These are phyloP conservation scores for Kuraishia capsulata DNA, from an alignment of 805 yeast species.

Conservation along the genomic window DNA sequence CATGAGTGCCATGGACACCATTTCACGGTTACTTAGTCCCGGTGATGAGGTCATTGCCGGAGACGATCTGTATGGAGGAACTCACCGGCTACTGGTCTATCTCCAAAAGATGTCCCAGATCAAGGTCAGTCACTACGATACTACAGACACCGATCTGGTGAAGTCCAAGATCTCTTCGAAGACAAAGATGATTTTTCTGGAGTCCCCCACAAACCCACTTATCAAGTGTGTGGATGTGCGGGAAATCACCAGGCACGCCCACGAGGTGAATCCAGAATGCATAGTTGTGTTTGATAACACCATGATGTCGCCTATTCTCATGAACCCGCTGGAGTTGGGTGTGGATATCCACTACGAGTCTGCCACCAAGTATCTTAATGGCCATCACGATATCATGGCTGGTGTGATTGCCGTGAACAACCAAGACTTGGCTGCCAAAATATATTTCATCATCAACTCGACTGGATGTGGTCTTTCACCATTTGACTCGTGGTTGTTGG, in stretches of 20 bases:
- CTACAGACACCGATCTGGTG: conserved; percentile 61
- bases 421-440: conserved; percentile 52
- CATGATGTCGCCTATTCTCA: conserved; percentile 88
- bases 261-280: conserved; percentile 54
- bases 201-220: conserved; percentile 90
- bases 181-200: conserved; percentile 77
- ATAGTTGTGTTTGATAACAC: conserved; percentile 87
- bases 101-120: conserved; percentile 55
- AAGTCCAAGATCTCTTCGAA: conserved; percentile 41
- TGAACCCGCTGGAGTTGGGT: conserved; percentile 79
- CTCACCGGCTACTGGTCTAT: conserved; percentile 75
- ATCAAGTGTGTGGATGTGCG: conserved; percentile 80
- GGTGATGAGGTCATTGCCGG: conserved; percentile 94
- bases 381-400: conserved; percentile 96
- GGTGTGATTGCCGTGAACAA: conserved; percentile 75
- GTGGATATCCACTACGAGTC: conserved; percentile 90
- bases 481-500: conserved; percentile 83
- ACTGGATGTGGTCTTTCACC: conserved; percentile 91
- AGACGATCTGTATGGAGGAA: conserved; percentile 91
- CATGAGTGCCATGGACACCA: conserved; percentile 87
- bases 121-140: conserved; percentile 68
- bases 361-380: conserved; percentile 87
- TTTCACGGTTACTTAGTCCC: conserved; percentile 62
- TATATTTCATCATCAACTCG: conserved; percentile 76
- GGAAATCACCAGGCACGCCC: conserved; percentile 57